Evolutionary conservation across 495 filamentous ascomycete genomes (phyloP).

Genomic region (Letharia lupina): DNA sequence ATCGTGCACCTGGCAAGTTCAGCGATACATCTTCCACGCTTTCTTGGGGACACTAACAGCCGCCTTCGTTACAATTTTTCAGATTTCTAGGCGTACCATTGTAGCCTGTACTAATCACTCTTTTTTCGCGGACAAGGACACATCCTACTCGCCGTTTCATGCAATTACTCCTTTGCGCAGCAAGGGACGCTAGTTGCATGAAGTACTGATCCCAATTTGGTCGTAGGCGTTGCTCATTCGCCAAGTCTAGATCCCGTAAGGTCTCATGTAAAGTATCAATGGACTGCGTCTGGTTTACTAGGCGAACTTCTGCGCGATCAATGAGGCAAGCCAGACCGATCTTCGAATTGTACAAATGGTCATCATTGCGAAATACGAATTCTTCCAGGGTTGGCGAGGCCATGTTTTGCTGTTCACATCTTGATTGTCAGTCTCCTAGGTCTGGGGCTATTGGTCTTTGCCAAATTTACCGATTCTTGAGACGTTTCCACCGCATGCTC

Average conservation of each 20-base stretch:
- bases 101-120: constrained; percentile 94
- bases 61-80: constrained; percentile 85
- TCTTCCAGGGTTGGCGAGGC: constrained; percentile 56
- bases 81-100: constrained; percentile 88
- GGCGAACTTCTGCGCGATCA: constrained; percentile 67
- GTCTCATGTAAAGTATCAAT: constrained; percentile 58
- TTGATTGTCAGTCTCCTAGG: not conserved
- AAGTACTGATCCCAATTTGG: constrained; percentile 98
- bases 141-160: constrained; percentile 96
- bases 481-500: constrained; percentile 71
- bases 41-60: constrained; percentile 48
- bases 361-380: constrained; percentile 71
- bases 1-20: constrained; percentile 50
- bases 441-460: not conserved
- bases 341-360: constrained; percentile 60
- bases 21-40: not conserved
- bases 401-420: constrained; percentile 15
- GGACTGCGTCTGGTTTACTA: constrained; percentile 74
- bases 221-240: constrained; percentile 68
- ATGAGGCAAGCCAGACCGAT: constrained; percentile 63
- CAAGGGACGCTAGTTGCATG: constrained; percentile 88
- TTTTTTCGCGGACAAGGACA: constrained; percentile 79
- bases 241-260: constrained; percentile 64
- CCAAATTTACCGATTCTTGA: constrained; percentile 41
- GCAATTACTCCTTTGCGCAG: constrained; percentile 86